Base-by-base conservation (phyloP, 768 basidiomycete species). In the Astraeus odoratus region DNA sequence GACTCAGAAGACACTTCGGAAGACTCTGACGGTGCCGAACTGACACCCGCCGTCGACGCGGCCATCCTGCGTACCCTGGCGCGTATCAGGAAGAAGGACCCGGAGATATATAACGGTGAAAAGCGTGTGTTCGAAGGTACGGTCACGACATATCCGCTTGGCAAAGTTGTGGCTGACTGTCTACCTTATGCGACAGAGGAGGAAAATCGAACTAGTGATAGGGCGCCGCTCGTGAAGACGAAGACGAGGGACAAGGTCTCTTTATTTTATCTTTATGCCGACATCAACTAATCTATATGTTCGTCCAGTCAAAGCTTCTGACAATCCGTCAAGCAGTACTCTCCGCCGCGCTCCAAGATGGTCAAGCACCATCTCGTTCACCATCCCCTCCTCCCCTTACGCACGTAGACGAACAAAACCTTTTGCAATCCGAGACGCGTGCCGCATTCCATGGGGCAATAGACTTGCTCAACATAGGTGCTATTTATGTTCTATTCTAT, bases 1-100 rank as follows among this genome's bases (percentile, higher is more conserved):
- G 79, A 75, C 2, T 86, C 83, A 0, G 86, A 90, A 58, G 76
- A 77, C 23, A 83, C 78, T 34, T 88, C 91, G 55, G 94, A 98
- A 59, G 94, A 98, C 60, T 88, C 93, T 57, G 87, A 95, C 46
- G 96, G 93, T 12, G 90, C 91, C 54, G 89, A 97, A 60, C 77
- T 98, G 41, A 98, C 94, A 0, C 92, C 93, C 4, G 83, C 83
- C 0, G 79, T 97, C 40, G 95, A 97, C 56, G 96, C 82, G 35
- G 96, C 96, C 16, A 96, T 98, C 55, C 73, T 98, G 31, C 74
- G 91, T 39, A 98, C 92, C 1, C 72, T 99, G 8, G 88, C 84
- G 0, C 76, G 83, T 54, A 96, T 98, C 44, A 78, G 79, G 60
- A 74, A 75, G 43, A 85, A 77, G 53, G 90, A 94, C 59, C 91